Base-by-base conservation (phyloP, 75 land plant species). In the Cunninghamia lanceolata region DNA sequence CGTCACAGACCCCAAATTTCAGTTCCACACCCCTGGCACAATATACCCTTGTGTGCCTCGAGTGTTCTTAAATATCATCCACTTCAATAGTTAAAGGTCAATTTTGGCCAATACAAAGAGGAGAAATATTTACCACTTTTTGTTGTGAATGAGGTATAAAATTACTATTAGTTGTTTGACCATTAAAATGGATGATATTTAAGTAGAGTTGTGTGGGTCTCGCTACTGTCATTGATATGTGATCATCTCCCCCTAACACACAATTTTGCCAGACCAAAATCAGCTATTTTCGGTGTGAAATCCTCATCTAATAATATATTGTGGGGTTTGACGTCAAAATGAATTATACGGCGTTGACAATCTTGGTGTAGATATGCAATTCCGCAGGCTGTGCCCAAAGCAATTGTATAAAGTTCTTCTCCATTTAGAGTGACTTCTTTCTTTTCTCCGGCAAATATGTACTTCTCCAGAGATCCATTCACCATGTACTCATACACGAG, bases 271-370 rank as follows among this genome's bases (percentile, higher is more conserved):
- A 89, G 82, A 13, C 91, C 91, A 76, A 91, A 91, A 81, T 93
- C 94, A 17, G 93, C 86, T 28, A 93, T 86, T 79, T 93, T 93
- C 52, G 94, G 91, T 73, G 84, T 90, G 82, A 90, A 93, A 43
- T 88, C 85, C 28, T 83, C 39, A 43, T 93, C 93, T 63, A 93
- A 59, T 45, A 93, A 86, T 68, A 93, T 91, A 68, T 93, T 93
- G 81, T 93, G 90, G 0, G 94, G 89, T 88, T 93, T 91, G 82
- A 93, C 90, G 84, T 93, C 94, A 34, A 93, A 89, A 68, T 93
- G 94, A 15, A 93, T 88, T 45, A 93, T 89, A n/a, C 88, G 71
- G 43, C 84, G 86, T 53, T 87, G 82, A 25, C 91, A 91, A 32
- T 90, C 91, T 43, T 89, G 82, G 66, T 93, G 94, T 45, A 93